A percentile compares a stretch with the other conserved stretches of the same genome.
These are phyloP conservation scores for Talaromyces islandicus DNA, from an alignment of 2,329 filamentous ascomycete genomes.

Conservation along the genomic window DNA sequence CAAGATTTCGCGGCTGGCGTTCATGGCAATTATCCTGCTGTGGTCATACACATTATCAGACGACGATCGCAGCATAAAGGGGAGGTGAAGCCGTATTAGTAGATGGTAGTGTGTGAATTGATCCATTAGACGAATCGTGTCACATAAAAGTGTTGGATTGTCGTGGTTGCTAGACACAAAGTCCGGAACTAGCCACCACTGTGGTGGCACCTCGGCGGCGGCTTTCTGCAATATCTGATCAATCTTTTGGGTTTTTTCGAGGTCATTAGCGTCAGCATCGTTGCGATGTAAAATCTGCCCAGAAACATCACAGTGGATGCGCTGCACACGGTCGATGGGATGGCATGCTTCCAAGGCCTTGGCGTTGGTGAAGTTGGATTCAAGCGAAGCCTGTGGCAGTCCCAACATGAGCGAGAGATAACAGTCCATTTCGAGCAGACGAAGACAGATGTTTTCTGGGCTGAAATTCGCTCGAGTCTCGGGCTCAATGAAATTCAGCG, in stretches of 20 bases:
- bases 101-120: slow-evolving; percentile 50
- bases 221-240: slow-evolving; percentile 41
- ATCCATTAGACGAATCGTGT: slow-evolving; percentile 36
- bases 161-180: slow-evolving; percentile 11
- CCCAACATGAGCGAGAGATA: slow-evolving; percentile 39
- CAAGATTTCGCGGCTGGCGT: slow-evolving; percentile 48
- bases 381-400: slow-evolving; percentile 26
- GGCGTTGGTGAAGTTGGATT: slow-evolving; percentile 29
- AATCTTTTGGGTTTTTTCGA: slow-evolving; percentile 41
- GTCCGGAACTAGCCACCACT: slow-evolving; percentile 45
- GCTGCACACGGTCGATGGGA: slow-evolving; percentile 42
- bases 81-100: slow-evolving; percentile 49
- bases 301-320: slow-evolving; percentile 39
- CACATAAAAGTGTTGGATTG: slow-evolving; percentile 19
- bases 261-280: slow-evolving; percentile 20
- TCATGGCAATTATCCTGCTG: slow-evolving; percentile 45
- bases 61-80: slow-evolving; percentile 45
- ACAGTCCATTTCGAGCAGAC: slow-evolving; percentile 33
- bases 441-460: slow-evolving; percentile 30
- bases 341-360: slow-evolving; percentile 24
- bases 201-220: slow-evolving; percentile 33
- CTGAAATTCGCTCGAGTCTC: slow-evolving; percentile 23
- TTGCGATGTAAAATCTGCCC: slow-evolving; percentile 49
- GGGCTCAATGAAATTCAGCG: slow-evolving; percentile 25
- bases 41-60: slow-evolving; percentile 37